Percentiles rank a stretch among this genome's conserved stretches.
These are phyloP conservation scores for Aspergillus sclerotiicarbonarius DNA, from an alignment of 495 filamentous ascomycete genomes.

Conservation along the genomic window DNA sequence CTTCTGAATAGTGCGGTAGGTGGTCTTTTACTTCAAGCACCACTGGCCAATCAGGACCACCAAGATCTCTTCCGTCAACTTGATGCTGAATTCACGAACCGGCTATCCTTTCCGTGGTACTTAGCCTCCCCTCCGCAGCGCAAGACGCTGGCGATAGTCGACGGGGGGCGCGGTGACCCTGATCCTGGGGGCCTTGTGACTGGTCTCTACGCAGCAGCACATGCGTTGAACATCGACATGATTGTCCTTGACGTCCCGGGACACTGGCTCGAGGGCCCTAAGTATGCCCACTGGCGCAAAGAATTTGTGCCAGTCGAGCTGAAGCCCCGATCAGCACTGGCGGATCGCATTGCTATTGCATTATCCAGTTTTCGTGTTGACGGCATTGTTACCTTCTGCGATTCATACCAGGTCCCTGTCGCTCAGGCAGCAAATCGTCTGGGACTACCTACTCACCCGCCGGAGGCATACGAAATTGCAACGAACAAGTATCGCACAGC, in stretches of 20 bases:
- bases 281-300: conserved; percentile 28
- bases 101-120: conserved; percentile 5
- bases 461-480: not conserved
- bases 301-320: conserved; percentile 24
- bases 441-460: not conserved
- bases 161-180: not conserved
- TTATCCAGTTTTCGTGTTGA: not conserved
- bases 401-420: not conserved
- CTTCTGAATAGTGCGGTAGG: not conserved
- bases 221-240: conserved; percentile 41
- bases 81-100: not conserved
- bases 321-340: not conserved
- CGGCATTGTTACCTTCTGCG: conserved; percentile 7
- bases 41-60: not conserved
- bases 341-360: not conserved
- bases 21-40: not conserved
- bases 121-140: not conserved
- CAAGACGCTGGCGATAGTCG: not conserved
- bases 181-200: not conserved
- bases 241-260: conserved; percentile 46
- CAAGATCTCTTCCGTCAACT: not conserved
- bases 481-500: not conserved
- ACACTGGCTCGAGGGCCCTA: conserved; percentile 43
- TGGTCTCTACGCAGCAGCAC: conserved; percentile 28
- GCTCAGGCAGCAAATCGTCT: not conserved